Conservation (phyloP, 1,284 basidiomycete species). For the Cystobasidium pallidum region DNA sequence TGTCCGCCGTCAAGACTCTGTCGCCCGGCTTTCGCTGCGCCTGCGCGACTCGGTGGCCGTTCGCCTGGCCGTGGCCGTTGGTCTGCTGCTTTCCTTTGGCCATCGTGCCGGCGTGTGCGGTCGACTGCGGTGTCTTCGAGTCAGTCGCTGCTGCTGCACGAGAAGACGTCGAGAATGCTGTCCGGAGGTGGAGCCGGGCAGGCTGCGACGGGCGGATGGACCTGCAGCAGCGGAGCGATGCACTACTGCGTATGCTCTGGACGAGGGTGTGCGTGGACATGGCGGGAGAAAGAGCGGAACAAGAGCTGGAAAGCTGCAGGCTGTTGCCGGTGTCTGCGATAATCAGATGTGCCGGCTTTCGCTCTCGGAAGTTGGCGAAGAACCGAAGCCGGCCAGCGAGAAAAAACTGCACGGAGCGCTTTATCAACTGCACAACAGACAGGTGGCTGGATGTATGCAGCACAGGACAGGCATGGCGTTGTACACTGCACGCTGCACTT, state of each 20-base stretch:
- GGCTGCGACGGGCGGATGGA: not conserved
- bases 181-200: not conserved
- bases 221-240: not conserved
- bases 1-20: constrained; percentile 52
- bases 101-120: not conserved
- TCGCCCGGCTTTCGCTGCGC: not conserved
- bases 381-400: too few relatives aligned
- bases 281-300: not conserved
- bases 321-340: not conserved
- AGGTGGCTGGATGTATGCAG: not conserved
- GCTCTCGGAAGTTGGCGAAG: not conserved
- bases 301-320: not conserved
- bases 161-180: not conserved
- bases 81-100: not conserved
- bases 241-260: not conserved
- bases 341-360: not conserved
- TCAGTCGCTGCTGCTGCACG: not conserved
- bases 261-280: not conserved
- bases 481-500: too few relatives aligned
- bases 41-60: not conserved
- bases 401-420: too few relatives aligned
- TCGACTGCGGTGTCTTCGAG: constrained; percentile 10
- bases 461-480: too few relatives aligned
- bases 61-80: constrained; percentile 4
- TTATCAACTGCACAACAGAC: too few relatives aligned